A percentile compares a stretch with the other conserved stretches of the same genome.
Evolutionary conservation across 2,329 filamentous ascomycete genomes (phyloP).

Genomic region (Pleoardoris graminearum): DNA sequence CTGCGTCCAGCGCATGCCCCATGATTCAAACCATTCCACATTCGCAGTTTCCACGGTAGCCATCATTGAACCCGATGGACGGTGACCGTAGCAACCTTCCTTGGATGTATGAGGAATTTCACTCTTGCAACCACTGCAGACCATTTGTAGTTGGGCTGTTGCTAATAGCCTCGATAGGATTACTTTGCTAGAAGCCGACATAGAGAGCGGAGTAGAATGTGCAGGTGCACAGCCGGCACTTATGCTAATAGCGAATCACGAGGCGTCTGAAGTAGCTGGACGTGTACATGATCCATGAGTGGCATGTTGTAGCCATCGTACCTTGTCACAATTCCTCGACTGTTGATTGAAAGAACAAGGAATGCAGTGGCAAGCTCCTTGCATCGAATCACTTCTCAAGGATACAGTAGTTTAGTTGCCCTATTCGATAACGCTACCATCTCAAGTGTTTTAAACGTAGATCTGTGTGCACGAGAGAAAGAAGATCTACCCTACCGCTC

Average conservation of each 20-base stretch:
- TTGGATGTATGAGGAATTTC: conserved; percentile 30
- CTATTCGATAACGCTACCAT: no score
- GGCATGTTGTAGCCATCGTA: no score
- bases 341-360: no score
- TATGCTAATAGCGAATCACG: no score
- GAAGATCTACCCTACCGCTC: neutral
- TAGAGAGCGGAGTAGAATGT: neutral
- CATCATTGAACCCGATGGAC: conserved; percentile 20
- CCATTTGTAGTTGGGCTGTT: neutral
- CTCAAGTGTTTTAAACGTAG: no score
- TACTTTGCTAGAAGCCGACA: neutral
- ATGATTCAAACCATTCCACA: conserved; percentile 29
- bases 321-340: no score
- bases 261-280: no score
- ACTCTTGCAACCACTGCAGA: neutral
- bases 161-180: neutral
- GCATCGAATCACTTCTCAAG: no score
- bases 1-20: neutral
- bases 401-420: no score
- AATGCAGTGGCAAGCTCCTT: no score
- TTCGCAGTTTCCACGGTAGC: conserved; percentile 35
- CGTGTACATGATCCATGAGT: no score
- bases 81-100: conserved; percentile 28
- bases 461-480: neutral
- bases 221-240: no score